Conservation (phyloP, 768 basidiomycete genomes). For the Suillus ampliporus region DNA sequence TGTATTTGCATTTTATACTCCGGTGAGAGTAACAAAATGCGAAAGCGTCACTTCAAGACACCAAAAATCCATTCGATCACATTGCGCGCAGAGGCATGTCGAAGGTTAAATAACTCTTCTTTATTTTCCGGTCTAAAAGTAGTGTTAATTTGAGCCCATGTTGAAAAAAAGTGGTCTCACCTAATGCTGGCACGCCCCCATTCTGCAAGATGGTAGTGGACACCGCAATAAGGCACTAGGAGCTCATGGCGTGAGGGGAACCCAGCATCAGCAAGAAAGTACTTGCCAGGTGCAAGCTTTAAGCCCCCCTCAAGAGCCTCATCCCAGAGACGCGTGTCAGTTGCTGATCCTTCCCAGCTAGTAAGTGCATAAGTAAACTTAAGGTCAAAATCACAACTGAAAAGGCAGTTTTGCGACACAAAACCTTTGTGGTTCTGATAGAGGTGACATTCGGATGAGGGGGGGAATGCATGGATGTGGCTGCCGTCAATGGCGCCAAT, state of each 20-base stretch:
- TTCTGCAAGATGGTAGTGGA: too few relatives aligned
- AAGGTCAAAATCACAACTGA: constrained; percentile 18
- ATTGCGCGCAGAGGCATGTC: constrained; percentile 46
- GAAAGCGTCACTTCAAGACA: constrained; percentile 37
- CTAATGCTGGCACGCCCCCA: too few relatives aligned
- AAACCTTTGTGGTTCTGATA: too few relatives aligned
- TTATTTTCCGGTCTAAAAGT: constrained; percentile 34
- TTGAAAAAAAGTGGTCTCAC: too few relatives aligned
- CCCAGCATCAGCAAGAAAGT: constrained; percentile 27
- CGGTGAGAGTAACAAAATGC: constrained; percentile 20
- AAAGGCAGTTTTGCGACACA: too few relatives aligned
- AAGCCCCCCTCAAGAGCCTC: neutral
- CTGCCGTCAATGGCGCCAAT: too few relatives aligned
- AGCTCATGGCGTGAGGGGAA: too few relatives aligned
- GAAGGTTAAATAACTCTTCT: constrained; percentile 49
- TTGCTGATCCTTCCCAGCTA: constrained; percentile 25
- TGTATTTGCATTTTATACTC: constrained; percentile 26
- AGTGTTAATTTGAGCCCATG: too few relatives aligned
- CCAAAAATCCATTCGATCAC: constrained; percentile 48
- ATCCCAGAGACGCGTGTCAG: constrained; percentile 15
- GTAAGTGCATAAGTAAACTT: constrained; percentile 17
- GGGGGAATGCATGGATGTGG: too few relatives aligned
- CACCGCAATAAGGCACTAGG: too few relatives aligned
- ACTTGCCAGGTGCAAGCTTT: constrained; percentile 30
- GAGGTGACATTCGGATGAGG: too few relatives aligned